A percentile compares a stretch with the other conserved stretches of the same genome.
Evolutionary conservation across 768 basidiomycete genomes (phyloP).

Genomic region (Phanerochaete carnosa): DNA sequence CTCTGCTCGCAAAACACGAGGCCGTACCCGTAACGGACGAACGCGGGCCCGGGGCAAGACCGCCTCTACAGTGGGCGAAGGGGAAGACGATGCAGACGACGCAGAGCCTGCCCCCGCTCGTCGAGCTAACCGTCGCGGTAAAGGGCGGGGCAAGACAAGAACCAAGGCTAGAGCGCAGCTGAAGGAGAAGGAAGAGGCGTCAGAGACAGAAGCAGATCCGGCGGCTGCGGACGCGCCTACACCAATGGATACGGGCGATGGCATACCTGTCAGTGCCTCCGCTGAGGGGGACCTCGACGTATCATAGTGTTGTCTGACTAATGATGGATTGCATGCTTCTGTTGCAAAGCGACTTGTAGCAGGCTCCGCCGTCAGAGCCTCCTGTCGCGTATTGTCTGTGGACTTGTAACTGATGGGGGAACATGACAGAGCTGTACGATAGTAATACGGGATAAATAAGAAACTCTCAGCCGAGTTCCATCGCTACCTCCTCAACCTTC

Average conservation of each 20-base stretch:
- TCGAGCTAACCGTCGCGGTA: constrained; percentile 28
- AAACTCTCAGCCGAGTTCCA: constrained; percentile 9
- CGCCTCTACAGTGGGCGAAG: constrained; percentile 20
- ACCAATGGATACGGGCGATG: background rate
- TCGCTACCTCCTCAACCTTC: constrained; percentile 1
- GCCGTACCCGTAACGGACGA: constrained; percentile 22
- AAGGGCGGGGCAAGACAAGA: constrained; percentile 32
- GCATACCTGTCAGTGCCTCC: background rate
- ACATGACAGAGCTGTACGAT: constrained; percentile 2
- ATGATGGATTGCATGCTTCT: too few species aligned
- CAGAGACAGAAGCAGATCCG: constrained; percentile 9
- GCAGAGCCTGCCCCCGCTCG: constrained; percentile 23
- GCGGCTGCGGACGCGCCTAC: background rate
- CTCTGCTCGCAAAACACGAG: constrained; percentile 17
- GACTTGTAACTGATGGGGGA: background rate
- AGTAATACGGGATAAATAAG: background rate
- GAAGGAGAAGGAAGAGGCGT: constrained; percentile 4
- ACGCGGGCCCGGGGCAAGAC: constrained; percentile 32
- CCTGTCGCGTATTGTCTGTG: too few species aligned
- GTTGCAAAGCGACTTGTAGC: too few species aligned
- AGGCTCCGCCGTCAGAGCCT: too few species aligned
- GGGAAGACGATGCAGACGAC: constrained; percentile 38
- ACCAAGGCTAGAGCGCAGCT: background rate
- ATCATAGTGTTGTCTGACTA: background rate
- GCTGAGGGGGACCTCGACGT: background rate